These are phyloP conservation scores for Straminergon stramineum DNA, from an alignment of 225 moss, liverwort and hornwort species.

Conservation along the genomic window DNA sequence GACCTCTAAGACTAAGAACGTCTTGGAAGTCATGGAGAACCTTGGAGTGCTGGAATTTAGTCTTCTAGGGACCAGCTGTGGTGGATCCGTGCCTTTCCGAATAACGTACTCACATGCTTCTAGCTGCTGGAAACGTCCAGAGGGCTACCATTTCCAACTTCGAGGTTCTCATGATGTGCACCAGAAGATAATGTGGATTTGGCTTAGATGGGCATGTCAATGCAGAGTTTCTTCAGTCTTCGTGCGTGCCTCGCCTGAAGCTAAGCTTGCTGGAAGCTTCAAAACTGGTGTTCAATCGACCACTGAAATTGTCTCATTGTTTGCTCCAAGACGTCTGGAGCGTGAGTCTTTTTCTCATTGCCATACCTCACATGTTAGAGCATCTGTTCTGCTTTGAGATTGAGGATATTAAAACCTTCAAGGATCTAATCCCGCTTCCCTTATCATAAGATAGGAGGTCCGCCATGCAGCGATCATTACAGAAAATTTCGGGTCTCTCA, in stretches of 20 bases:
- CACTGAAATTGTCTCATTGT: background rate
- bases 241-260: background rate
- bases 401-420: background rate
- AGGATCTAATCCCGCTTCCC: background rate
- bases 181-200: background rate
- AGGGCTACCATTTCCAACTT: constrained; percentile 52
- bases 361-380: background rate
- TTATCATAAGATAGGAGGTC: background rate
- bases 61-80: constrained; percentile 47
- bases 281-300: background rate
- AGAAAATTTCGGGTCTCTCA: too few relatives aligned
- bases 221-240: background rate
- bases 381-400: background rate
- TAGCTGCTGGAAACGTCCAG: constrained; percentile 33
- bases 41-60: constrained; percentile 37
- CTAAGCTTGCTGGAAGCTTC: background rate
- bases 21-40: constrained; percentile 33
- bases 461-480: too few relatives aligned
- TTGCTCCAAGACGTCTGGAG: background rate
- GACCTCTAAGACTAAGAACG: background rate
- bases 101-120: constrained; percentile 36
- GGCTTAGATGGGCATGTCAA: constrained; percentile 12
- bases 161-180: constrained; percentile 24
- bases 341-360: background rate
- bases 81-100: constrained; percentile 53